These are phyloP conservation scores for Hymenoscyphus fructigenus DNA, from an alignment of 2,329 filamentous ascomycete species.

Conservation along the genomic window DNA sequence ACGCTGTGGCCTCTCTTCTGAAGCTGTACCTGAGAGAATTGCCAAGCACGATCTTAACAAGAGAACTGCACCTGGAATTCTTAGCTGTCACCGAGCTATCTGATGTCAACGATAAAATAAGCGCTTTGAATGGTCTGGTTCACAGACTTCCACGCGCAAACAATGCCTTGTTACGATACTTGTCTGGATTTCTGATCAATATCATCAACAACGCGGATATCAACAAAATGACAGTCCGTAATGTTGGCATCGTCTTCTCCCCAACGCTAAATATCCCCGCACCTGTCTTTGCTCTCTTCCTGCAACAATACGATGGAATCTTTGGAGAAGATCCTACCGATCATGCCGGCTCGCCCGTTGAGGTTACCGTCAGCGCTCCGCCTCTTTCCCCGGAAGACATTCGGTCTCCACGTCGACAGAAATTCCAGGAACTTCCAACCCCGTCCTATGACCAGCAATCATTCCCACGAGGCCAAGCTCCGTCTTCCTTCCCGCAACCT, in stretches of 20 bases:
- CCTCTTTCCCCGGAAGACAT: conserved; percentile 54
- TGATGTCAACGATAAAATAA: conserved; percentile 73
- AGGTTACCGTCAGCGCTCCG: conserved; percentile 43
- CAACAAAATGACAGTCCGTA: conserved; percentile 98
- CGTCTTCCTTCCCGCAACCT: conserved; percentile 41
- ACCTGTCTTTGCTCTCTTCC: conserved; percentile 88
- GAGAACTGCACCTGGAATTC: conserved; percentile 88
- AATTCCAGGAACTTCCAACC: conserved; percentile 63
- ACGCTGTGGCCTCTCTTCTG: conserved; percentile 89
- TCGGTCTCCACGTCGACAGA: conserved; percentile 62
- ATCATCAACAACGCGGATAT: conserved; percentile 86
- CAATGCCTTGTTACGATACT: conserved; percentile 74
- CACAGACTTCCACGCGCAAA: conserved; percentile 79
- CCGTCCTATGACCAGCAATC: conserved; percentile 59
- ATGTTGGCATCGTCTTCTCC: conserved; percentile 97
- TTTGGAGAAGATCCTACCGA: conserved; percentile 65
- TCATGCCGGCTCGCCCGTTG: conserved; percentile 49
- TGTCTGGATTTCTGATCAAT: conserved; percentile 85
- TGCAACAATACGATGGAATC: conserved; percentile 85
- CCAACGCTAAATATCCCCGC: conserved; percentile 95
- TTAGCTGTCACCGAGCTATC: conserved; percentile 78
- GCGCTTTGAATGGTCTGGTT: conserved; percentile 73
- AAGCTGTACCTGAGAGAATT: conserved; percentile 94
- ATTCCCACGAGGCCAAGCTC: conserved; percentile 38
- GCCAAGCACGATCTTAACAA: conserved; percentile 85